Evolutionary conservation across 208 protist species (phyloP), one percentile per base, ranked within the genome.

Genomic region (Phytomonas francai): DNA sequence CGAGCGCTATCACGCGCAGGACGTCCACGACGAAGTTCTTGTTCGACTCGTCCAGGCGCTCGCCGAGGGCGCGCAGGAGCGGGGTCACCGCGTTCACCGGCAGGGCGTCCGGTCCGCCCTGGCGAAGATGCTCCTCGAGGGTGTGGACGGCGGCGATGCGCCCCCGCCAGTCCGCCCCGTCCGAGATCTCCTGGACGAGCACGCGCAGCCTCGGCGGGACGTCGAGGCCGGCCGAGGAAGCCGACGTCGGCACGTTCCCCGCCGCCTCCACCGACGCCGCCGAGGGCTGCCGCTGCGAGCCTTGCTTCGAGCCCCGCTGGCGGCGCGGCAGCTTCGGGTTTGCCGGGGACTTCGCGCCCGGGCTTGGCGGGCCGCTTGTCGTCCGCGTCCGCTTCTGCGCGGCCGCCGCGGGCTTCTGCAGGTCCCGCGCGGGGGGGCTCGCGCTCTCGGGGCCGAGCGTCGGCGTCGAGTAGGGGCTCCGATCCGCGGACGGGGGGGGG

Each of bases 11-110:
- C 25, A 76, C 74, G n/a, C 84, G 77, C 22, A 96, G 77, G 8
- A 92, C 90, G 54, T 96, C 90, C 67, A 91, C 81, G 2, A 96
- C 80, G 59, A 96, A 78, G 67, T 96, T 96, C 63, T 92, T 93
- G 70, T 93, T 96, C 4, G 80, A 67, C 64, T 96, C 90, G 30
- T 85, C 85, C 63, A 96, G 82, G 27, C 90, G 87, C 42, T 68
- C 80, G 39, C 80, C 71, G 22, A 93, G 77, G 0, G 85, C 81
- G 32, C 83, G 80, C 28, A 96, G 71, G 5, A 93, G 42, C 33
- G 83, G 73, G 0, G 57, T 68, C 28, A 84, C 80, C 27, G 69
- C 58, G 51, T 68, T 56, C 28, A 72, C 51, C 36, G 84, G 66
- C 32, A 96, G 71, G 28, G 67, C 62, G 29, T 78, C 74, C 28